Evolutionary conservation across 2,329 filamentous ascomycete species (phyloP).

Genomic region (Aspergillus proliferans): DNA sequence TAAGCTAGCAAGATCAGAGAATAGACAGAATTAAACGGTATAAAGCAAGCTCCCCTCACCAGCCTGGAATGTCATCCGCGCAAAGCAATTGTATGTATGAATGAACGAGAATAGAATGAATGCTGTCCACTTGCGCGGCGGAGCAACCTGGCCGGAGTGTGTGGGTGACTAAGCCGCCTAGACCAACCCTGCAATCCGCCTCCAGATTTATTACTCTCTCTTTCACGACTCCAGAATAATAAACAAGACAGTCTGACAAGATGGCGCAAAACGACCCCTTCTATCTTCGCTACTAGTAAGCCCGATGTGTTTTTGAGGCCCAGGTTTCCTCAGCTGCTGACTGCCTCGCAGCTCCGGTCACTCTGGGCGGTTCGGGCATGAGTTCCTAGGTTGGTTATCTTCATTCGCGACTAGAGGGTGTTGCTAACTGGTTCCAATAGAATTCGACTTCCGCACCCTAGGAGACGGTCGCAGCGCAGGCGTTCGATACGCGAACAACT

Average conservation of each 20-base stretch:
- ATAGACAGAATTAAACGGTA: conserved; percentile 20
- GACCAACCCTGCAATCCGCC: conserved; percentile 17
- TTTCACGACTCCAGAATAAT: no score
- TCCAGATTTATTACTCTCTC: not conserved
- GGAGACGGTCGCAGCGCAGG: conserved; percentile 90
- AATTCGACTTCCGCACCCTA: conserved; percentile 92
- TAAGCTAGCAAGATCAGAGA: conserved; percentile 10
- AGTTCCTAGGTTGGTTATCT: conserved; percentile 72
- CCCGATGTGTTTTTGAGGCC: conserved; percentile 18
- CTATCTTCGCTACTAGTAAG: conserved; percentile 96
- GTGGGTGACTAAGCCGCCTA: conserved; percentile 40
- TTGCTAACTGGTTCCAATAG: conserved; percentile 41
- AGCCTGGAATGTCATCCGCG: conserved; percentile 30
- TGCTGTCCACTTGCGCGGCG: conserved; percentile 36
- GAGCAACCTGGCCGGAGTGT: conserved; percentile 34
- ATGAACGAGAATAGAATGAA: no score
- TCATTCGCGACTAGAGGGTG: not conserved
- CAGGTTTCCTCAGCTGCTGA: conserved; percentile 38
- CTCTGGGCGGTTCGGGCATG: conserved; percentile 93
- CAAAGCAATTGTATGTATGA: conserved; percentile 18
- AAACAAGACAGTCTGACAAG: conserved; percentile 19
- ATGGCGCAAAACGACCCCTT: conserved; percentile 77
- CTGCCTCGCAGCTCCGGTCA: conserved; percentile 72
- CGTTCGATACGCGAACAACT: conserved; percentile 97
- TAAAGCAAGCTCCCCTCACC: conserved; percentile 31